A percentile compares a stretch with the other conserved stretches of the same genome.
Conservation (phyloP, 768 basidiomycete species). For the Xanthoconium purpureum region DNA sequence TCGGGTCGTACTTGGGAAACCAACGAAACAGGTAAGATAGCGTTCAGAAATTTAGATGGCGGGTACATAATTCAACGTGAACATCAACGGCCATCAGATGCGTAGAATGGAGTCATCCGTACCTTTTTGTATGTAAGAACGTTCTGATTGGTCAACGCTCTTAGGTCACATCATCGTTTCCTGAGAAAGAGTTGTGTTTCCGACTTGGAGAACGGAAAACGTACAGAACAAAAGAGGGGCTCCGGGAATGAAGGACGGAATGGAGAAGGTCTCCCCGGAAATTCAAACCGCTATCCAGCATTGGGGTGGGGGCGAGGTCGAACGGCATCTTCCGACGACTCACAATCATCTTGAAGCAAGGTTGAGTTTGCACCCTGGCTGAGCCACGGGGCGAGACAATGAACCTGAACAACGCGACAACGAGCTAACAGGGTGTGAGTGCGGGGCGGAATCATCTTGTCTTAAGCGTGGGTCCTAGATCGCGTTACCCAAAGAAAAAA, state of each 20-base stretch:
- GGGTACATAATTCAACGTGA: constrained; percentile 10
- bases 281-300: neutral
- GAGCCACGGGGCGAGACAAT: neutral
- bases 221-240: neutral
- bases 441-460: constrained; percentile 2
- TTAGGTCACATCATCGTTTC: neutral
- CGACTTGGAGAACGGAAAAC: neutral
- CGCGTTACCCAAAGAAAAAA: constrained; percentile 1
- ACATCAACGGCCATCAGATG: constrained; percentile 24
- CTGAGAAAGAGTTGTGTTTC: neutral
- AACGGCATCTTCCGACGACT: constrained; percentile 2
- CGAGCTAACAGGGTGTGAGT: constrained; percentile 7
- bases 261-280: neutral
- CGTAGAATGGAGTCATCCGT: constrained; percentile 3
- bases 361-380: neutral
- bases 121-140: constrained; percentile 16
- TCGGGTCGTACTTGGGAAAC: neutral
- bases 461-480: neutral
- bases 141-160: neutral
- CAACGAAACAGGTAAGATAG: neutral
- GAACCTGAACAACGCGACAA: neutral
- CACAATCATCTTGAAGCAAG: neutral
- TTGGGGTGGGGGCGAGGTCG: neutral
- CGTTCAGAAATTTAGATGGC: neutral
- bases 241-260: constrained; percentile 10